Evolutionary conservation across 2,329 filamentous ascomycete species (phyloP).

Genomic region (Ophiostoma himal-ulmi): DNA sequence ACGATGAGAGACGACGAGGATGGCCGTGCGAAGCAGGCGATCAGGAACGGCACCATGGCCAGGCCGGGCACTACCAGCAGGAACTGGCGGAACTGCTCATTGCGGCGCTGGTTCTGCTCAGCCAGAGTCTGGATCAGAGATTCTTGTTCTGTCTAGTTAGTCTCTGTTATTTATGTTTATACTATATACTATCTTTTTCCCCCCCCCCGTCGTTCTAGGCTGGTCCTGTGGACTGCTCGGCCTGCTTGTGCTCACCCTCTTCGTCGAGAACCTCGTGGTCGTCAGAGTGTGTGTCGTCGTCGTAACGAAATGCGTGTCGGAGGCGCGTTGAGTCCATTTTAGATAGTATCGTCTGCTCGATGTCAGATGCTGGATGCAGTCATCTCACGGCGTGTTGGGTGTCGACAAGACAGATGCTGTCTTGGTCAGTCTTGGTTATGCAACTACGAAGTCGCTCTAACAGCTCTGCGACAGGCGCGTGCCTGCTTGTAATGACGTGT

Average conservation of each 20-base stretch:
- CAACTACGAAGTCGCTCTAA: not conserved
- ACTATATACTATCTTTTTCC: no score
- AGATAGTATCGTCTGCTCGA: not conserved
- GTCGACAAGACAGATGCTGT: not conserved
- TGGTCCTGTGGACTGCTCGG: not conserved
- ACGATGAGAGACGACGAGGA: conserved; percentile 35
- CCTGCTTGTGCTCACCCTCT: conserved; percentile 49
- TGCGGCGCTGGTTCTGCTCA: conserved; percentile 50
- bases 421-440: not conserved
- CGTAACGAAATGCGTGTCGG: conserved; percentile 72
- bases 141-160: conserved; percentile 53
- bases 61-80: conserved; percentile 46
- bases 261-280: conserved; percentile 64
- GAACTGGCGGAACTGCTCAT: conserved; percentile 51
- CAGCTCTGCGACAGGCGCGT: not conserved
- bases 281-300: conserved; percentile 49
- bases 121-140: conserved; percentile 52
- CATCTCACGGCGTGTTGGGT: not conserved
- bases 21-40: conserved; percentile 32
- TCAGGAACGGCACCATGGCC: conserved; percentile 33
- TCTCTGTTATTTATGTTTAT: no score
- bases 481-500: conserved; percentile 18
- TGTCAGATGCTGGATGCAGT: not conserved
- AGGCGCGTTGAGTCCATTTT: conserved; percentile 49
- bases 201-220: not conserved